Conservation (phyloP, 768 basidiomycete species). For the Lactarius indigo region DNA sequence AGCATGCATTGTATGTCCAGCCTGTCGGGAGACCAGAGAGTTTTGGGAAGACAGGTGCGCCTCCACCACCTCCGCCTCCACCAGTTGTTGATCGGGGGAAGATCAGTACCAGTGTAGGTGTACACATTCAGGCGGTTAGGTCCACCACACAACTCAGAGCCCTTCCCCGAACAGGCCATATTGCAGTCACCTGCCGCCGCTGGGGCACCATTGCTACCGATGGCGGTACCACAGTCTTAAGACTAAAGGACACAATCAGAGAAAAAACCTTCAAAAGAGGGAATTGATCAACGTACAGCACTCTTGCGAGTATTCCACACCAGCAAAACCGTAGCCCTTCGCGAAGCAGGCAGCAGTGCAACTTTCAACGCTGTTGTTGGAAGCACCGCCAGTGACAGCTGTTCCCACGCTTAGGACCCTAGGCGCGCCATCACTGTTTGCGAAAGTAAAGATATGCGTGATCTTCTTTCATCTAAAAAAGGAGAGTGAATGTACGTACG, state of each 20-base stretch:
- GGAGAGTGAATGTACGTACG: constrained; percentile 45
- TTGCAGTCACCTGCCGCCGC: constrained; percentile 52
- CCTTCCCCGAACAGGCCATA: constrained; percentile 64
- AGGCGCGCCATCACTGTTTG: constrained; percentile 34
- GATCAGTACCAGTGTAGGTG: constrained; percentile 63
- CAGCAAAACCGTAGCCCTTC: constrained; percentile 41
- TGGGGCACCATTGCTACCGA: constrained; percentile 47
- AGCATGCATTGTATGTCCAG: constrained; percentile 38
- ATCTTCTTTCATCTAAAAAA: constrained; percentile 5
- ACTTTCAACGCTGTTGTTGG: constrained; percentile 48
- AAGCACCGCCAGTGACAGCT: constrained; percentile 35
- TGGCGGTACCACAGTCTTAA: constrained; percentile 48
- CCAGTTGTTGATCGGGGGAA: constrained; percentile 31
- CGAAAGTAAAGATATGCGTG: neutral
- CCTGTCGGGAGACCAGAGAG: constrained; percentile 7
- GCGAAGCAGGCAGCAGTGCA: constrained; percentile 63
- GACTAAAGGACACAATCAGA: neutral
- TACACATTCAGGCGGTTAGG: constrained; percentile 63
- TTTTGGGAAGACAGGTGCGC: constrained; percentile 22
- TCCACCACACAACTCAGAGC: constrained; percentile 68
- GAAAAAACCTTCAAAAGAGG: neutral
- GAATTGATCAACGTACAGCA: constrained; percentile 42
- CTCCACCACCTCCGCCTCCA: constrained; percentile 34
- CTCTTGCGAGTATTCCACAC: constrained; percentile 44
- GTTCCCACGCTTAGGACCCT: constrained; percentile 35